Base-by-base conservation (phyloP, 2,329 filamentous ascomycete species). In the Hypoxylon sp. region DNA sequence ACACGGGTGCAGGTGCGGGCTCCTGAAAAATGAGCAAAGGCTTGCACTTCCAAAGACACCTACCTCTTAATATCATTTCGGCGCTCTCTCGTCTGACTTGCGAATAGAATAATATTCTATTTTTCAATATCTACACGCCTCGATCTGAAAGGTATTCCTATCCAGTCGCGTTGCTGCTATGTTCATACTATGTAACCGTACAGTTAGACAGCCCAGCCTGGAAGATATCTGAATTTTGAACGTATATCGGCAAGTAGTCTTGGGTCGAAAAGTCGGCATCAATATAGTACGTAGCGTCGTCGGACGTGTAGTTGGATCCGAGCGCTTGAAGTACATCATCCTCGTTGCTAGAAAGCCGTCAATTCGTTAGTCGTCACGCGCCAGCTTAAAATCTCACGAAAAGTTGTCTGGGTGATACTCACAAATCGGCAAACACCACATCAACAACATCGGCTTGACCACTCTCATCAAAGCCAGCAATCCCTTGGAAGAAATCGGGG, bases 381-480 rank as follows among this genome's bases (percentile, higher is more conserved):
- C 11, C 1, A 3, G n/a, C n/a, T n/a, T n/a, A n/a, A 30, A 9
- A 2, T 37, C 9, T 26, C 19, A 3, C 13, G 36, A 9, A 31
- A 12, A 12, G n/a, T 43, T 17, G 2, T 5, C 12, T 4, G 21
- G 21, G 9, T 1, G 32, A 8, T 9, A 69, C 72, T 65, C 54
- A 75, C 73, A 79, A 82, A 55, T 82, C 78, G 9, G 79, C 64
- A 60, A 82, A 82, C 16, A 83, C 69, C 0, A 83, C 62, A 54
- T 83, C 80, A 2, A 82, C 79, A 2, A 63, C 72, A 7, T 73
- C 71, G 0, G 78, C 75, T 12, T 66, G 69, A 1, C 75, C 75
- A 16, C 75, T 68, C 2, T 63, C 50, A 0, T 77, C 75, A 44
- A 82, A 80, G 0, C 74, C 76, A 5, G 68, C 78, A 11, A 75